These are phyloP conservation scores for Leccinellum rugosiceps DNA, from an alignment of 768 basidiomycete genomes.

Conservation along the genomic window DNA sequence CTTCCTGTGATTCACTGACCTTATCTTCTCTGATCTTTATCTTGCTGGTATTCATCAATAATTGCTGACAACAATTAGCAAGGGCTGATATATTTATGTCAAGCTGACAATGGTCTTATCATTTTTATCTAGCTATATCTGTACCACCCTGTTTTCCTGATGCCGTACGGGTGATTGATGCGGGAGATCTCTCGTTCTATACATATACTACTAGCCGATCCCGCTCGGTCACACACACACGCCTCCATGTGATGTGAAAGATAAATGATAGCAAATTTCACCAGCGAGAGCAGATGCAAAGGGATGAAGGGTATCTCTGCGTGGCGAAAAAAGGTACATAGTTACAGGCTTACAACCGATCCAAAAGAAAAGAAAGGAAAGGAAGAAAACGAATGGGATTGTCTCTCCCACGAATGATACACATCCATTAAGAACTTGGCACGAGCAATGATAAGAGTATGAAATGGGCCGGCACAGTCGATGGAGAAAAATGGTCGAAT, in stretches of 20 bases:
- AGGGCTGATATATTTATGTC: not conserved
- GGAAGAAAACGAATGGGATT: not conserved
- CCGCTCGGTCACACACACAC: not conserved
- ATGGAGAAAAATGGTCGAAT: constrained; percentile 6
- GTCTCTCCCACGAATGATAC: constrained; percentile 11
- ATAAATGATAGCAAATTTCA: not conserved
- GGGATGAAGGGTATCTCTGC: constrained; percentile 29
- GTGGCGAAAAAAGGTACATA: constrained; percentile 18
- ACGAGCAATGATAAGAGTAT: constrained; percentile 11
- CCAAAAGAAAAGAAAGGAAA: constrained; percentile 1
- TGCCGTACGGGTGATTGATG: not conserved
- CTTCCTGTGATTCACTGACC: too few species aligned
- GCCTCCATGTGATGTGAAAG: not conserved
- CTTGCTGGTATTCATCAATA: not conserved
- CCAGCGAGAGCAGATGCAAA: not conserved
- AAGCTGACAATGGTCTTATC: not conserved
- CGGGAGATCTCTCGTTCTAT: not conserved
- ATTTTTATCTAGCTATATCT: not conserved
- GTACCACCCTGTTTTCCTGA: not conserved
- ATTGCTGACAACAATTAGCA: not conserved
- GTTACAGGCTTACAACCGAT: constrained; percentile 20
- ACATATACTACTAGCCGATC: not conserved
- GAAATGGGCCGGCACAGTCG: constrained; percentile 8
- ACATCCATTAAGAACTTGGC: constrained; percentile 18
- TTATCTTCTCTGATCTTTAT: too few species aligned